Conservation (phyloP, 306 rosid species). For the Calophaca sinica region DNA sequence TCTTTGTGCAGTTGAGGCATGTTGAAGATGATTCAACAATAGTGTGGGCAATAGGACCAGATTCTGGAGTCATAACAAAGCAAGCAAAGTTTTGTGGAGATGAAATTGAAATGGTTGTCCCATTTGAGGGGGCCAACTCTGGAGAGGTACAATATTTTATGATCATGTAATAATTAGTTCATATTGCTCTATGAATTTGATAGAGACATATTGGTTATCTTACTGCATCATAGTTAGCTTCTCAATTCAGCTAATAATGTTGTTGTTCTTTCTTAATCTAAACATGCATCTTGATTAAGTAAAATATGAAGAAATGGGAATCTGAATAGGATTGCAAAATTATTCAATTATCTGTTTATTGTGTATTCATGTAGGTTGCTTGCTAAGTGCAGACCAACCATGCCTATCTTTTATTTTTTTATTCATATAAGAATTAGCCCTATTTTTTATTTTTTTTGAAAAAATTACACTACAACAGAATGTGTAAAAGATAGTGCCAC, state of each 20-base stretch:
- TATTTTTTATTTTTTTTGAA: too few relatives aligned
- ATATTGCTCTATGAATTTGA: slow-evolving; percentile 6
- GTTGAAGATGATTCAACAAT: slow-evolving; percentile 91
- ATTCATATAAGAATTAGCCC: too few relatives aligned
- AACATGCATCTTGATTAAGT: slow-evolving; percentile 16
- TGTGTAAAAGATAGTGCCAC: too few relatives aligned
- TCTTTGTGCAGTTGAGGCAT: slow-evolving; percentile 73
- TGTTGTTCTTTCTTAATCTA: slow-evolving; percentile 23
- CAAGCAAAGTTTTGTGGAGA: slow-evolving; percentile 72
- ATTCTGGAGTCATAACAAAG: slow-evolving; percentile 80
- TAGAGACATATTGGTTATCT: neutral
- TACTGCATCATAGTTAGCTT: slow-evolving; percentile 8
- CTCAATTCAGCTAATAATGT: neutral
- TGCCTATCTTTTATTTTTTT: too few relatives aligned
- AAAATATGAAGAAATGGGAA: slow-evolving; percentile 7
- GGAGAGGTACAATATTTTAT: slow-evolving; percentile 74
- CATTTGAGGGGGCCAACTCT: slow-evolving; percentile 78
- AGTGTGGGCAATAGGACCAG: slow-evolving; percentile 89
- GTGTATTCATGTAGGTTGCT: too few relatives aligned
- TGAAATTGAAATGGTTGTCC: slow-evolving; percentile 93
- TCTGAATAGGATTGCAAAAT: slow-evolving; percentile 18
- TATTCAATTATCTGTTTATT: too few relatives aligned
- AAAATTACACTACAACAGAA: too few relatives aligned
- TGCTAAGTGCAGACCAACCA: too few relatives aligned
- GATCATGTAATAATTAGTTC: slow-evolving; percentile 10